A percentile compares a stretch with the other conserved stretches of the same genome.
Evolutionary conservation across 2,329 filamentous ascomycete genomes (phyloP).

Genomic region (Colletotrichum zoysiae): DNA sequence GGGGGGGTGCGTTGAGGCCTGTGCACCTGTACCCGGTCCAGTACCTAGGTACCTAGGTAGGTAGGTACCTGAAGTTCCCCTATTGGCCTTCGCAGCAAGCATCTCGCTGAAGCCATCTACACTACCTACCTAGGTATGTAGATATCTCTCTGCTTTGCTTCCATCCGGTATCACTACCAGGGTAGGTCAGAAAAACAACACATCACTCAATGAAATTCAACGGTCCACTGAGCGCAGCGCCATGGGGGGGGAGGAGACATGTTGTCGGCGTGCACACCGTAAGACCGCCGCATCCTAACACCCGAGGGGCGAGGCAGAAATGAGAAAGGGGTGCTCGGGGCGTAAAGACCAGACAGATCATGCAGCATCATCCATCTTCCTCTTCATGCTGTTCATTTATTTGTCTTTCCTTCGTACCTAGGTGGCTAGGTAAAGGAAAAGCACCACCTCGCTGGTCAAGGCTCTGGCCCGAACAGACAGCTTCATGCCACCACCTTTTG

Average conservation of each 20-base stretch:
- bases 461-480: not conserved
- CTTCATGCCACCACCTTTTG: slow-evolving; percentile 22
- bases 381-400: too few relatives aligned
- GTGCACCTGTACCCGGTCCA: not conserved
- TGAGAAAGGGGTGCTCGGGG: not conserved
- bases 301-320: not conserved
- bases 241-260: not conserved
- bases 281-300: too few relatives aligned
- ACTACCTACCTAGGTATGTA: too few relatives aligned
- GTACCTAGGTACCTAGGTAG: too few relatives aligned
- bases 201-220: not conserved
- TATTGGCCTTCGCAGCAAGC: not conserved
- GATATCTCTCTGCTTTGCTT: not conserved
- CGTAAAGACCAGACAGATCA: not conserved
- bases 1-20: not conserved
- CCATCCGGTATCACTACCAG: not conserved
- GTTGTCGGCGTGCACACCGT: too few relatives aligned
- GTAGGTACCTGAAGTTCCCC: not conserved
- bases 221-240: not conserved
- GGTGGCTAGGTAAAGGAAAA: not conserved
- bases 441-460: not conserved
- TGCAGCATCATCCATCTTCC: not conserved
- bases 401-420: not conserved
- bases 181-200: not conserved
- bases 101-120: not conserved